A percentile compares a stretch with the other conserved stretches of the same genome.
Evolutionary conservation across 2,329 filamentous ascomycete genomes (phyloP).

Genomic region (Delphinella strobiligena): DNA sequence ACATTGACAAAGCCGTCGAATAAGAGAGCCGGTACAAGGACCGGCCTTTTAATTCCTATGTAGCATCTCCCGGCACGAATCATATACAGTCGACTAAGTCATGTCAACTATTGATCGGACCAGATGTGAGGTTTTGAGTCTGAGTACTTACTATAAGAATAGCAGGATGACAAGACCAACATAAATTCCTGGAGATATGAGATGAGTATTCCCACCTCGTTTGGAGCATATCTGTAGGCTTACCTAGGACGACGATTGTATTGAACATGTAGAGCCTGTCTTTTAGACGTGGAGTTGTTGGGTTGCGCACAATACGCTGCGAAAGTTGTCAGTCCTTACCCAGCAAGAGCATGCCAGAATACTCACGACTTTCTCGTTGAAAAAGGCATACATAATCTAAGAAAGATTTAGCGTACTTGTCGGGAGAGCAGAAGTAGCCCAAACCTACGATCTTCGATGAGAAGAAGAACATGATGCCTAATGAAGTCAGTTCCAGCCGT

Average conservation of each 20-base stretch:
- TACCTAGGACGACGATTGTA: not conserved
- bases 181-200: not conserved
- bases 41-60: slow-evolving; percentile 2
- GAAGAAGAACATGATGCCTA: slow-evolving; percentile 1
- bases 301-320: not conserved
- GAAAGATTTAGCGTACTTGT: too few relatives aligned
- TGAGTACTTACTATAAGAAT: slow-evolving; percentile 1
- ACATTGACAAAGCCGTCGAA: slow-evolving; percentile 2
- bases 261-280: slow-evolving; percentile 6
- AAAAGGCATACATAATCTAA: slow-evolving; percentile 1
- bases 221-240: not conserved
- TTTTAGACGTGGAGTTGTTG: not conserved
- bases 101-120: too few relatives aligned
- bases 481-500: too few relatives aligned
- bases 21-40: not conserved
- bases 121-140: too few relatives aligned
- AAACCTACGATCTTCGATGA: not conserved
- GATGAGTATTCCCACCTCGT: not conserved
- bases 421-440: too few relatives aligned
- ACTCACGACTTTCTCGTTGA: slow-evolving; percentile 2
- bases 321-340: not conserved
- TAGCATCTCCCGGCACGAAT: too few relatives aligned
- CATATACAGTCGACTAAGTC: too few relatives aligned
- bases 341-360: too few relatives aligned
- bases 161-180: not conserved